Conservation (phyloP, 2,329 filamentous ascomycete species). For the Phaeosphaeriaceae sp. region DNA sequence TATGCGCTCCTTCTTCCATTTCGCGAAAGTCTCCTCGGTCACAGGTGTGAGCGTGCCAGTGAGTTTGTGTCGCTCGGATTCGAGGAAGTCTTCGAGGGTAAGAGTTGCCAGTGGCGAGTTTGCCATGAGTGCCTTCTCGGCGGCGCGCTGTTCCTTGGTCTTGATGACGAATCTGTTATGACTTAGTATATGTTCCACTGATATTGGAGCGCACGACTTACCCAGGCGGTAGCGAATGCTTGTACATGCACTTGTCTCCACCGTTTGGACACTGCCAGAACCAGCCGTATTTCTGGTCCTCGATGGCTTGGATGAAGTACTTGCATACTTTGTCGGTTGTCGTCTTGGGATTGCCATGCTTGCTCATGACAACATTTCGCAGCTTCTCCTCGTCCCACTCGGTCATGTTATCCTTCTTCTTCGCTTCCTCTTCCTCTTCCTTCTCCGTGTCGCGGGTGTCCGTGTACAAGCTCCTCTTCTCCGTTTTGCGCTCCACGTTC, state of each 20-base stretch:
- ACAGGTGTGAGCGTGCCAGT: constrained; percentile 92
- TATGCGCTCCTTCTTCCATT: constrained; percentile 94
- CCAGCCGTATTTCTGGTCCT: constrained; percentile 99
- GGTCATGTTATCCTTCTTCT: constrained; percentile 90
- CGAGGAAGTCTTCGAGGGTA: constrained; percentile 95
- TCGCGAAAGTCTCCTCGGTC: constrained; percentile 88
- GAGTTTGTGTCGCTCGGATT: constrained; percentile 94
- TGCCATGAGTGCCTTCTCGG: constrained; percentile 94
- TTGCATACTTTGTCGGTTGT: constrained; percentile 99
- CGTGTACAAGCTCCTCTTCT: constrained; percentile 90
- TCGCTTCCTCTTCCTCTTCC: constrained; percentile 73
- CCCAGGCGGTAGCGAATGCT: constrained; percentile 93
- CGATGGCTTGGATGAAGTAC: constrained; percentile 94
- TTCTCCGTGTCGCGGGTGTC: constrained; percentile 81
- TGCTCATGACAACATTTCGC: constrained; percentile 86
- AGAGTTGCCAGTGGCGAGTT: constrained; percentile 94
- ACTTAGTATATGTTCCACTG: background rate
- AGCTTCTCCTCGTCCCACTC: constrained; percentile 99
- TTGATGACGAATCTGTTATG: constrained; percentile 84
- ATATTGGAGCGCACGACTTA: constrained; percentile 58
- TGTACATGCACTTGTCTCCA: constrained; percentile 98
- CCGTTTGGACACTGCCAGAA: constrained; percentile 98
- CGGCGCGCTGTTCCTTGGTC: constrained; percentile 94
- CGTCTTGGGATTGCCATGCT: constrained; percentile 96
- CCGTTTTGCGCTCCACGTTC: constrained; percentile 85